These are phyloP conservation scores for Sclerotinia glacialis DNA, from an alignment of 2,329 filamentous ascomycete genomes.

Conservation along the genomic window DNA sequence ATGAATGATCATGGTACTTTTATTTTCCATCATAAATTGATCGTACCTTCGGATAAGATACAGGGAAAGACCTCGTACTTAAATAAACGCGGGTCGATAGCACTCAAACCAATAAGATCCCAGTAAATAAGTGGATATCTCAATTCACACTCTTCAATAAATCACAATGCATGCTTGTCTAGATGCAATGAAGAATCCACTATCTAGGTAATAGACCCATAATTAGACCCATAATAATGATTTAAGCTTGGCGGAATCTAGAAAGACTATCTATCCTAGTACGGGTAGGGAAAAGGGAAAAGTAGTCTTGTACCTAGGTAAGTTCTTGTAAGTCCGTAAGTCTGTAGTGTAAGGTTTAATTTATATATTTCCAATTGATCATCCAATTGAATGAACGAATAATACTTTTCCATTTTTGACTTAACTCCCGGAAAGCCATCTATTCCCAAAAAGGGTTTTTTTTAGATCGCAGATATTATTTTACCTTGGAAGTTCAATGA, in stretches of 20 bases:
- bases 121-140: background rate
- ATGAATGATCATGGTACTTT: background rate
- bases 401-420: background rate
- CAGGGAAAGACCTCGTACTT: slow-evolving; percentile 2
- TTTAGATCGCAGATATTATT: background rate
- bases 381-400: background rate
- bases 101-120: background rate
- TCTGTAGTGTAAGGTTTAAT: background rate
- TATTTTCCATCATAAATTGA: background rate
- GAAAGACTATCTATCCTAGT: background rate
- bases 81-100: slow-evolving; percentile 19
- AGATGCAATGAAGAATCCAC: background rate
- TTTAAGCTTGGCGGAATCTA: slow-evolving; percentile 9
- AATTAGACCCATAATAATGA: background rate
- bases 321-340: no score
- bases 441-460: background rate
- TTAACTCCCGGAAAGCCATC: background rate
- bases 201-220: background rate
- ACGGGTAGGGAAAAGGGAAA: background rate
- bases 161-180: slow-evolving; percentile 6
- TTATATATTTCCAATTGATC: background rate
- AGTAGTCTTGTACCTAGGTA: no score
- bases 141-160: background rate
- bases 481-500: background rate
- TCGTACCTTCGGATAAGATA: background rate